These are phyloP conservation scores for Phytophthora tubulina DNA, from an alignment of 352 stramenopile species.

Conservation along the genomic window DNA sequence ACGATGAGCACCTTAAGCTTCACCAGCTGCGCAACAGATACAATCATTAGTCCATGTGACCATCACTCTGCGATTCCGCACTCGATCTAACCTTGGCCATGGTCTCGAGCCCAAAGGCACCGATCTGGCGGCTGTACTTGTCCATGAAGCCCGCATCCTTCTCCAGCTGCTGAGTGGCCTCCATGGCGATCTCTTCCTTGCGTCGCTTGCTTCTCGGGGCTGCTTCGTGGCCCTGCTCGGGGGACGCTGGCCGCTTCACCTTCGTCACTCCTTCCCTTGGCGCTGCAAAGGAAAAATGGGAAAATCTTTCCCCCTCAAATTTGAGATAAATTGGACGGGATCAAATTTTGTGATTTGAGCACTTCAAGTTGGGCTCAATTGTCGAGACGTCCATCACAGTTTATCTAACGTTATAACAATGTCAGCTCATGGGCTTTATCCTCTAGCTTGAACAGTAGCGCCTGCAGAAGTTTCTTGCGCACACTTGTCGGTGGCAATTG, in stretches of 20 bases:
- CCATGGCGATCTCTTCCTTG: constrained; percentile 51
- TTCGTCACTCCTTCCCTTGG: constrained; percentile 38
- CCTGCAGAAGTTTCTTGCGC: constrained; percentile 70
- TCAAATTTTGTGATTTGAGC: constrained; percentile 29
- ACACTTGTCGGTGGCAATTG: constrained; percentile 59
- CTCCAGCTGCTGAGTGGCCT: constrained; percentile 70
- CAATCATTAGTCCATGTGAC: constrained; percentile 25
- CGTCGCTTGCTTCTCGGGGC: constrained; percentile 39
- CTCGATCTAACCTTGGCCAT: constrained; percentile 85
- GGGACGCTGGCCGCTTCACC: constrained; percentile 41
- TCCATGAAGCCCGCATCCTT: constrained; percentile 93
- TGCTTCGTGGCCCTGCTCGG: constrained; percentile 40
- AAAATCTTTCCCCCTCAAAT: constrained; percentile 23
- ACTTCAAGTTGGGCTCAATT: constrained; percentile 39
- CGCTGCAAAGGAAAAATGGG: constrained; percentile 32
- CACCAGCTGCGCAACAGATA: constrained; percentile 53
- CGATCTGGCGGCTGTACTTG: constrained; percentile 95
- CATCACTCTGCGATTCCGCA: constrained; percentile 34
- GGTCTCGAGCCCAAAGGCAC: constrained; percentile 91
- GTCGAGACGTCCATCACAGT: constrained; percentile 5
- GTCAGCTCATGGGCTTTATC: constrained; percentile 53
- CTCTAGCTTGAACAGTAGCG: constrained; percentile 68
- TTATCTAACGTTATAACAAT: constrained; percentile 19
- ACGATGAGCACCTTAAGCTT: constrained; percentile 90
- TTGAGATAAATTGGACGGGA: constrained; percentile 18